Percentiles rank a stretch among this genome's conserved stretches.
Conservation (phyloP, 352 stramenopile species). For the Aphanomyces cochlioides region DNA sequence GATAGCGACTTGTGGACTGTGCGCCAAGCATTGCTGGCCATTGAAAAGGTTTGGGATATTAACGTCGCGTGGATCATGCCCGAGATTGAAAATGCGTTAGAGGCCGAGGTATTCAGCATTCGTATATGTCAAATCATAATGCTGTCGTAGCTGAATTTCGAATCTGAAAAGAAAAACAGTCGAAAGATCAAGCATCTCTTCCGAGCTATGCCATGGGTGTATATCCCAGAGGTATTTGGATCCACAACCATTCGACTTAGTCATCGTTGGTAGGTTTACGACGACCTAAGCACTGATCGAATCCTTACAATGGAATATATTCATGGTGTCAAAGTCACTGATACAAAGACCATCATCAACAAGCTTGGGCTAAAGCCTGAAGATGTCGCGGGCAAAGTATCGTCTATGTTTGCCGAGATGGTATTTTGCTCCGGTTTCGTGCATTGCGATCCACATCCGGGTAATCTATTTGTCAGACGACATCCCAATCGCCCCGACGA, state of each 20-base stretch:
- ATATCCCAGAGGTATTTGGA: constrained; percentile 72
- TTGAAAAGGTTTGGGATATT: constrained; percentile 88
- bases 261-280: constrained; percentile 44
- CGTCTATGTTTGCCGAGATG: constrained; percentile 93
- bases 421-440: constrained; percentile 95
- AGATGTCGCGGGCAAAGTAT: constrained; percentile 83
- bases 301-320: constrained; percentile 98
- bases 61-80: constrained; percentile 93
- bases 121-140: background rate
- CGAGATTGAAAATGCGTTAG: constrained; percentile 87
- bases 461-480: constrained; percentile 88
- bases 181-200: constrained; percentile 59
- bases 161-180: constrained; percentile 80
- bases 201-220: constrained; percentile 49
- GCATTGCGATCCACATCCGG: constrained; percentile 95
- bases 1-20: constrained; percentile 70
- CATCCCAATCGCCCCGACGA: constrained; percentile 35
- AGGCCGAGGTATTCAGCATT: constrained; percentile 50
- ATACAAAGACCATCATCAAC: constrained; percentile 75
- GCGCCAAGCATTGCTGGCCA: constrained; percentile 48
- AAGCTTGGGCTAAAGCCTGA: constrained; percentile 71
- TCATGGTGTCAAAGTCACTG: constrained; percentile 90
- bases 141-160: constrained; percentile 66
- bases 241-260: background rate
- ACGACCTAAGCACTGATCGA: constrained; percentile 79